Base-by-base conservation (phyloP, 2,329 filamentous ascomycete species). In the Colletotrichum sp. region DNA sequence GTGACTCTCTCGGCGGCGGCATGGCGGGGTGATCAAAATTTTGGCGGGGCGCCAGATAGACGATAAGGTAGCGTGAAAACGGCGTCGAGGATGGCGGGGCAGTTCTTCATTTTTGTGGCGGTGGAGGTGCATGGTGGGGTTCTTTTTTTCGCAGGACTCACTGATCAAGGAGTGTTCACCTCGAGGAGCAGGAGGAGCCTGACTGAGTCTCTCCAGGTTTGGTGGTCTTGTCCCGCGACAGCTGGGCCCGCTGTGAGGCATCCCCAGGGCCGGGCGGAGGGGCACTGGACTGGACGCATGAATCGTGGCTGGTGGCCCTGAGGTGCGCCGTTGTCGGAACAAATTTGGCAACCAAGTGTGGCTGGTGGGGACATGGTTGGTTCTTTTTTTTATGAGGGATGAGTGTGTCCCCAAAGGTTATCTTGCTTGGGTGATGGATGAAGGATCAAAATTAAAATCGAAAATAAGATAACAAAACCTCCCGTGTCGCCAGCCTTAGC, bases 21-120 rank as follows among this genome's bases (percentile, higher is more conserved):
- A 64, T 75, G 69, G 73, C 73, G 73, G 73, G 73, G 73, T 75
- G 69, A 66, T 68, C 28, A 69, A 52, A 48, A 55, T 76, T 76
- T 76, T 77, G 71, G 76, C 67, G 66, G 73, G 73, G 69, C 61
- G 26, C 58, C 52, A 55, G 75, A 76, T 75, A 71, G 32, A 69
- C 75, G 72, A 71, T 75, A 71, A 72, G 66, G 56, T 56, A 61
- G 43, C 26, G 36, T 55, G 21, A 59, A 66, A 76, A 75, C 67
- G 62, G 56, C 65, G 67, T 30, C 28, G 10, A 62, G 66, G 26
- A 65, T 74, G 65, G 71, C 74, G 73, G 73, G 73, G 73, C 69
- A 73, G 32, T 59, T 32, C 13, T 52, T 28, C 56, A 55, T 61
- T 75, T 75, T 75, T 75, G 73, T 75, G 73, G 73, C 73, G 69